These are phyloP conservation scores for Candida hispaniensis DNA, from an alignment of 805 yeast species.

Conservation along the genomic window DNA sequence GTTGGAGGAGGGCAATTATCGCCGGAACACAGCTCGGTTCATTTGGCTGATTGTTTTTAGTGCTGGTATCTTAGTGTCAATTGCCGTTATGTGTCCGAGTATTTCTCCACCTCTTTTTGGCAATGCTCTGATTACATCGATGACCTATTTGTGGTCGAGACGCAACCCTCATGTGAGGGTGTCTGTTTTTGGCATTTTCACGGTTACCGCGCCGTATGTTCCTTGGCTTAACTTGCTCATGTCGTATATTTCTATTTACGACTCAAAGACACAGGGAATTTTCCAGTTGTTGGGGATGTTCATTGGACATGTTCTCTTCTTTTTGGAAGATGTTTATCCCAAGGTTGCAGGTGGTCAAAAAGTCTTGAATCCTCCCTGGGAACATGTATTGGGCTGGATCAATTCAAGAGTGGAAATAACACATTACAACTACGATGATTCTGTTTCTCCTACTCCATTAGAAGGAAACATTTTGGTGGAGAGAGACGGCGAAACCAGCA, in stretches of 20 bases:
- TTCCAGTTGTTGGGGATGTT: slow-evolving; percentile 31
- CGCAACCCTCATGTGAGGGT: slow-evolving; percentile 35
- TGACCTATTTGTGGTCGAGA: slow-evolving; percentile 40
- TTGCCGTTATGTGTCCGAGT: slow-evolving; percentile 26
- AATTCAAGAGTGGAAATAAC: slow-evolving; percentile 3
- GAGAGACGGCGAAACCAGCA: too few species aligned
- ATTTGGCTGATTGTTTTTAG: slow-evolving; percentile 32
- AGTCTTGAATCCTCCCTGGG: slow-evolving; percentile 37
- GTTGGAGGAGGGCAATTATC: slow-evolving; percentile 31
- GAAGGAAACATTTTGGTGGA: too few species aligned
- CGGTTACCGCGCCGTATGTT: slow-evolving; percentile 35
- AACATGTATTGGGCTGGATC: slow-evolving; percentile 9
- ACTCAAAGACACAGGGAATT: slow-evolving; percentile 13
- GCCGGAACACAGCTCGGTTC: slow-evolving; percentile 30
- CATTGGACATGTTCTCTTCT: slow-evolving; percentile 36
- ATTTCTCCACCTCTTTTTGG: slow-evolving; percentile 32
- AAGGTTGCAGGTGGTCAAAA: slow-evolving; percentile 28
- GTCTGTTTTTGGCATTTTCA: slow-evolving; percentile 34
- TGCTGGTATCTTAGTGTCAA: slow-evolving; percentile 25
- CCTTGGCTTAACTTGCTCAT: slow-evolving; percentile 32
- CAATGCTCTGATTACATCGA: slow-evolving; percentile 29
- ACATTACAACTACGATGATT: slow-evolving; percentile 8
- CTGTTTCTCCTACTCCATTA: too few species aligned
- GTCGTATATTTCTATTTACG: slow-evolving; percentile 22
- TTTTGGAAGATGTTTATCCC: slow-evolving; percentile 36